phyloP scores from a whole-genome alignment of 192 early-diverging fungal genomes.

The Irineochytrium annulatum region DNA sequence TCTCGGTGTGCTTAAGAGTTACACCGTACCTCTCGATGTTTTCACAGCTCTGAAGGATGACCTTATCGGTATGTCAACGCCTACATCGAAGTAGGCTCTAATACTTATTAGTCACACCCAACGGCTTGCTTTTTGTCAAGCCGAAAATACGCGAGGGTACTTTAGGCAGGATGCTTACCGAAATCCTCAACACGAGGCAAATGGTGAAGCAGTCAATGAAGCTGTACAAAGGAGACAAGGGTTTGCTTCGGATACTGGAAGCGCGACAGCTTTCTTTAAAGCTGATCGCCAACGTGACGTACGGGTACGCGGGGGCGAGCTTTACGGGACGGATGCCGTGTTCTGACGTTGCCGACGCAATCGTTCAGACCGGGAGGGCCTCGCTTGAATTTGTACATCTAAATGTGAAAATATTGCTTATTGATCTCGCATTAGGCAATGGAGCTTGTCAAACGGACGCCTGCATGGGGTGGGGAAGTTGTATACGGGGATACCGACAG shows the following conservation, averaged over 20 bases:
- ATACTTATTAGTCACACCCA: slow-evolving; percentile 63
- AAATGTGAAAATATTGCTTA: neutral
- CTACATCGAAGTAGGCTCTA: neutral
- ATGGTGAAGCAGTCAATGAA: slow-evolving; percentile 89
- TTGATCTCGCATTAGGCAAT: slow-evolving; percentile 16
- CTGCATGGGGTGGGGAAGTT: slow-evolving; percentile 68
- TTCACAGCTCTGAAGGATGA: slow-evolving; percentile 64
- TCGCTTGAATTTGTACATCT: slow-evolving; percentile 62
- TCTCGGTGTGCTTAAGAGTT: slow-evolving; percentile 61
- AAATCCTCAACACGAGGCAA: slow-evolving; percentile 83
- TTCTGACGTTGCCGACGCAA: slow-evolving; percentile 84
- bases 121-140: slow-evolving; percentile 84
- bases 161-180: slow-evolving; percentile 76
- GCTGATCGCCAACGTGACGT: slow-evolving; percentile 89
- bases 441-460: slow-evolving; percentile 5
- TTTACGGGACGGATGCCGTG: slow-evolving; percentile 90
- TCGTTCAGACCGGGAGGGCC: slow-evolving; percentile 81
- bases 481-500: slow-evolving; percentile 96
- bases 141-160: slow-evolving; percentile 72
- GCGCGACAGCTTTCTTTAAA: slow-evolving; percentile 84
- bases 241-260: slow-evolving; percentile 65
- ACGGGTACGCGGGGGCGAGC: slow-evolving; percentile 79
- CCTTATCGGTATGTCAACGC: slow-evolving; percentile 48
- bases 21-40: slow-evolving; percentile 58
- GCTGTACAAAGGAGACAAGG: slow-evolving; percentile 56